A percentile compares a stretch with the other conserved stretches of the same genome.
Conservation (phyloP, 306 rosid genomes). For the Corylus avellana region DNA sequence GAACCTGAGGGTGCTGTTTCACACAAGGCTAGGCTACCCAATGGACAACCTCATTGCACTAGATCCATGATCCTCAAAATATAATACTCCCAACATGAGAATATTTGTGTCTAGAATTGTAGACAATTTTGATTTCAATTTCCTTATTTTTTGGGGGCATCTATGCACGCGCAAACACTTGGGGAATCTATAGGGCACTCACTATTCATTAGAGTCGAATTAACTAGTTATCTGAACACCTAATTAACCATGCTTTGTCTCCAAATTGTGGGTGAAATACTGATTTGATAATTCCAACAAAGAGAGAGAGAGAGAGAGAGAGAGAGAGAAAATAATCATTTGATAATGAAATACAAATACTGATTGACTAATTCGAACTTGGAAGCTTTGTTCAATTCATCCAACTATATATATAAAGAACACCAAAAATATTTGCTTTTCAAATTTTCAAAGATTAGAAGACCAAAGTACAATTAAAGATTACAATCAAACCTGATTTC, state of each 20-base stretch:
- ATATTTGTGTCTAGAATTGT: neutral
- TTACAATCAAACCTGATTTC: no score
- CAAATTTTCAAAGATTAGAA: neutral
- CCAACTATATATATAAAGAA: neutral
- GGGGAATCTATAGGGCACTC: neutral
- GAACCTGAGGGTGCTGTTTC: no score
- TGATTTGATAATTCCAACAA: neutral
- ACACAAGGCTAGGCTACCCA: no score
- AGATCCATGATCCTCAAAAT: no score
- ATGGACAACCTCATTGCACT: no score
- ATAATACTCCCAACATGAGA: no score
- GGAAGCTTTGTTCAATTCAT: neutral
- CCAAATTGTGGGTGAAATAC: neutral
- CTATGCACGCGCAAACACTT: neutral
- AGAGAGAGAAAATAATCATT: neutral
- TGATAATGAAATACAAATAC: neutral
- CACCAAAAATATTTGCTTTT: no score
- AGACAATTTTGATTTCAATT: neutral
- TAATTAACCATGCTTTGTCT: neutral
- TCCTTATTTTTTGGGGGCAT: neutral
- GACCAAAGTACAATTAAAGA: neutral
- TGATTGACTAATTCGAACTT: neutral
- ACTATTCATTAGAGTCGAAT: neutral
- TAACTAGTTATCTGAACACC: neutral
- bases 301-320: neutral